Evolutionary conservation across 164 flowering plant species (phyloP), one percentile per base, ranked within the genome.

Genomic region (Cinnamomum micranthum): DNA sequence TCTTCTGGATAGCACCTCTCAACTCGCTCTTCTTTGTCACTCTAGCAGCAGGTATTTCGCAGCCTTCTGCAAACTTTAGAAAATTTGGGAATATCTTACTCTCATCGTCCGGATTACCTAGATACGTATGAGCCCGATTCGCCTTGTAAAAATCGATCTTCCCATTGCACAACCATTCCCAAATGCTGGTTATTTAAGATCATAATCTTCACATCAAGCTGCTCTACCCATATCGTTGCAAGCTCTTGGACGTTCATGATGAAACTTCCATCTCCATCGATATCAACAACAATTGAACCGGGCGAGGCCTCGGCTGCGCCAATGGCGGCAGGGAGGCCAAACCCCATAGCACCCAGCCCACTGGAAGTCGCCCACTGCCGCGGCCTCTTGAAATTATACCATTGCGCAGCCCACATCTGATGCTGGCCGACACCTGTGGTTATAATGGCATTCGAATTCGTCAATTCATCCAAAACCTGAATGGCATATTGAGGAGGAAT

Each of bases 61-160:
- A 88, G 2, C 85, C 94, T 74, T 86, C 89, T 12, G 92, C 92
- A 76, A 88, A 85, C 74, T 85, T 87, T 82, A 87, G 69, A 87
- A 88, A 82, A 41, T 88, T 69, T 0, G 92, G 94, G 69, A 82
- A 90, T 73, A 90, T 88, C 69, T 88, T 87, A 51, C 83, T 71
- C 71, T 85, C 87, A 9, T 80, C 81, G n/a, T 86, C 73, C 13
- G 94, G 94, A 78, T 86, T 76, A 17, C 94, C 94, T 31, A 90
- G 73, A 70, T 84, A 88, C 0, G 90, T 88, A 69, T 90, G 91
- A 22, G 90, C 94, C 70, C 94, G 81, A 69, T 90, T 90, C 23
- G 91, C 89, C 80, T 88, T 83, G 71, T 88, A 90, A 79, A n/a
- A 88, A 90, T 58, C 91, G 77, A 77, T 90, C 91, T 84, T 87